Percentiles rank a stretch among this genome's conserved stretches.
Conservation (phyloP, 176 grass and related monocot genomes). For the Echinochloa phyllopogon region DNA sequence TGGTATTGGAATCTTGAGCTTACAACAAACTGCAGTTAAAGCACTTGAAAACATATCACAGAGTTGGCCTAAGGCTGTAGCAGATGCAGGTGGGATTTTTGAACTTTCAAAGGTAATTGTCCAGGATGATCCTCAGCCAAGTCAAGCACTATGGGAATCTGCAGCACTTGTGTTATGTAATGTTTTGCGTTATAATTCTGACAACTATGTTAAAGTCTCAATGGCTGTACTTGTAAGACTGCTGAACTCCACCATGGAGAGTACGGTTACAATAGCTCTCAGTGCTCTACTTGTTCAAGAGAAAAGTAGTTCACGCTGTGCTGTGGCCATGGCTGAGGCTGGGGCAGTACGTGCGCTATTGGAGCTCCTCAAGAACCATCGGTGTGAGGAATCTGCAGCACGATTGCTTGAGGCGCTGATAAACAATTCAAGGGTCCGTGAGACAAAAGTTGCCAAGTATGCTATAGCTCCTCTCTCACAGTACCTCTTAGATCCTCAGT, state of each 20-base stretch:
- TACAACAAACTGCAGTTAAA: slow-evolving; percentile 96
- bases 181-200: slow-evolving; percentile 85
- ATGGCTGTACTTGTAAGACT: slow-evolving; percentile 89
- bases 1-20: slow-evolving; percentile 88
- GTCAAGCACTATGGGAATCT: slow-evolving; percentile 92
- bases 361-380: slow-evolving; percentile 84
- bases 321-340: slow-evolving; percentile 85
- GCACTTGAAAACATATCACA: slow-evolving; percentile 92
- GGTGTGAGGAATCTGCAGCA: slow-evolving; percentile 82
- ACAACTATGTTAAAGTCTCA: slow-evolving; percentile 93
- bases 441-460: slow-evolving; percentile 89
- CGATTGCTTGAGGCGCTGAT: slow-evolving; percentile 94
- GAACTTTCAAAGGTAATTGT: slow-evolving; percentile 98
- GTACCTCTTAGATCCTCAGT: slow-evolving; percentile 90
- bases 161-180: slow-evolving; percentile 94
- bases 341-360: slow-evolving; percentile 87
- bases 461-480: slow-evolving; percentile 86
- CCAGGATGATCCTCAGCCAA: slow-evolving; percentile 89
- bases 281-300: slow-evolving; percentile 94
- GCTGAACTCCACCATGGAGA: slow-evolving; percentile 74
- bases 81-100: slow-evolving; percentile 92
- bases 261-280: slow-evolving; percentile 89
- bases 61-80: slow-evolving; percentile 96
- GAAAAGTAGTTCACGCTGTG: slow-evolving; percentile 78
- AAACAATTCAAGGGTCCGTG: slow-evolving; percentile 88